Evolutionary conservation across 345 rosid species (phyloP).

Genomic region (Pistacia integerrima): DNA sequence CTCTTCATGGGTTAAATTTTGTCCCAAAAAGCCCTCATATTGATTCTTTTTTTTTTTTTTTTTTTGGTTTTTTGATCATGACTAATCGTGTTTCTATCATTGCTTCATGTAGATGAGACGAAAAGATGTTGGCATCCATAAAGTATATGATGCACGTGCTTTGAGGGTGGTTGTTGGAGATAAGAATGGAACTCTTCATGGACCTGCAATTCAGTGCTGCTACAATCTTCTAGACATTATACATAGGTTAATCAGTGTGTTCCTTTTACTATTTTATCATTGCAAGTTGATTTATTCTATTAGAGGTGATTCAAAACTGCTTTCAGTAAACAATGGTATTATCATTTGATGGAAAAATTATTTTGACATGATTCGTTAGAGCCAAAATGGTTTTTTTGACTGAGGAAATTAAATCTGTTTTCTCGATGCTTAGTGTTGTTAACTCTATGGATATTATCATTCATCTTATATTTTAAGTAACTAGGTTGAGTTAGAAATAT

Average conservation of each 20-base stretch:
- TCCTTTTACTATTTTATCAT: background rate
- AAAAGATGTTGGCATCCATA: slow-evolving; percentile 61
- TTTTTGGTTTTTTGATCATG: background rate
- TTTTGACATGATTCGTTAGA: background rate
- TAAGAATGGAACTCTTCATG: slow-evolving; percentile 66
- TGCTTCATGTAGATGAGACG: slow-evolving; percentile 58
- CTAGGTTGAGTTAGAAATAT: background rate
- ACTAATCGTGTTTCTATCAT: background rate
- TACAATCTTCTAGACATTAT: slow-evolving; percentile 67
- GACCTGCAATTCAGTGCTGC: slow-evolving; percentile 75
- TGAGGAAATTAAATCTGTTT: slow-evolving; percentile 1
- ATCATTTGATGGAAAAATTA: background rate
- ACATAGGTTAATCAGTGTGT: slow-evolving; percentile 47
- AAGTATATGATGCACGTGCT: slow-evolving; percentile 77
- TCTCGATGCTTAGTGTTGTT: background rate
- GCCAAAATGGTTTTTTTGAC: background rate
- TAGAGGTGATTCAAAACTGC: background rate
- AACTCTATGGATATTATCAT: background rate
- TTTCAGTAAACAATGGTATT: background rate
- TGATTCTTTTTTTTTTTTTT: background rate
- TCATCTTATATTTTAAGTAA: background rate
- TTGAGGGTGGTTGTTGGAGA: slow-evolving; percentile 77
- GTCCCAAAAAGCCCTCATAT: background rate
- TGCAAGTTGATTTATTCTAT: background rate
- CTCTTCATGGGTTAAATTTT: background rate